These are phyloP conservation scores for Hibiscus tridactylites DNA, from an alignment of 345 rosid genomes.

Conservation along the genomic window DNA sequence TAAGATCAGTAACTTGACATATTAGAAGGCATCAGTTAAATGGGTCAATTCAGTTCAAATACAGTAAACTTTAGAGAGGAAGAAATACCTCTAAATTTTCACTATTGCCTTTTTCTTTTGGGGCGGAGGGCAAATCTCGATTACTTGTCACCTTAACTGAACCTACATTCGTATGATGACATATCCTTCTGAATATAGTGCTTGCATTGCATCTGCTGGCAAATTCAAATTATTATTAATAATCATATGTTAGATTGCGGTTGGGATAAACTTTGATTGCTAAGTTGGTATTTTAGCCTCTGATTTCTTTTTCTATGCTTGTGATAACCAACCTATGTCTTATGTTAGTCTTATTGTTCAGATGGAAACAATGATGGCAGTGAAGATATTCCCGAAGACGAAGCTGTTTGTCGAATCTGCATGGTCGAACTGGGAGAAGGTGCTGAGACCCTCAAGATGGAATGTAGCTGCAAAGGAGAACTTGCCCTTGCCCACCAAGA, in stretches of 20 bases:
- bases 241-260: not conserved
- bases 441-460: slow-evolving; percentile 87
- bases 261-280: not conserved
- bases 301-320: slow-evolving; percentile 11
- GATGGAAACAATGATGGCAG: slow-evolving; percentile 49
- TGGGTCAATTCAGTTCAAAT: no score
- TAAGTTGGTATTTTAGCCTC: not conserved
- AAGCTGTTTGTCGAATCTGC: slow-evolving; percentile 95
- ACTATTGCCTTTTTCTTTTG: not conserved
- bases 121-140: no score
- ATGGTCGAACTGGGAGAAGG: slow-evolving; percentile 83
- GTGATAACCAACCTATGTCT: slow-evolving; percentile 49
- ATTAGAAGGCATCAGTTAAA: not conserved
- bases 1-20: no score
- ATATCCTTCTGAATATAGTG: no score
- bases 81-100: not conserved
- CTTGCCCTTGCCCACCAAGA: slow-evolving; percentile 85
- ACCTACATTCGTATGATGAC: no score
- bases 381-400: slow-evolving; percentile 82
- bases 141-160: no score
- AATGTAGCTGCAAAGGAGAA: slow-evolving; percentile 93
- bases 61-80: no score
- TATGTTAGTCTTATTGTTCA: slow-evolving; percentile 65
- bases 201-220: no score
- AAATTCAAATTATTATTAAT: not conserved